Conservation (phyloP, 2,329 filamentous ascomycete species). For the Trichoderma sp. region DNA sequence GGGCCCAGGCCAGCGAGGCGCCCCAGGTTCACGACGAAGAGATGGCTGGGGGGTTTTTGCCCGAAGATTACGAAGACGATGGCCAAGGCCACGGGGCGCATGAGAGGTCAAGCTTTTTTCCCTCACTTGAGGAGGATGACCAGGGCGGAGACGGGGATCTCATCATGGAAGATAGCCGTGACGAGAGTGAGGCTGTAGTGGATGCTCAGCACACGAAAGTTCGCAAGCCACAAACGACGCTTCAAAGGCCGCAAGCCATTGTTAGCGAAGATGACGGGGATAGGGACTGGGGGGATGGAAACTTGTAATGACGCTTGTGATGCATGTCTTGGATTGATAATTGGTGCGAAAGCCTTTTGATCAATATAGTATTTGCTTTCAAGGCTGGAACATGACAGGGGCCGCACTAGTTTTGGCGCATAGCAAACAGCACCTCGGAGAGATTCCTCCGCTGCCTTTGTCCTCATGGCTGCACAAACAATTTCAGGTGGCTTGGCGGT, state of each 20-base stretch:
- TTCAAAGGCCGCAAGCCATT: not conserved
- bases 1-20: slow-evolving; percentile 19
- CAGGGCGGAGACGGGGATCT: slow-evolving; percentile 34
- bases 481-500: not conserved
- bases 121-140: slow-evolving; percentile 42
- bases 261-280: not conserved
- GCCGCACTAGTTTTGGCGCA: too few species aligned
- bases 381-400: not conserved
- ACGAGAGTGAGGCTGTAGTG: not conserved
- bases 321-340: not conserved
- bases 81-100: slow-evolving; percentile 31
- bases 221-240: not conserved
- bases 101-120: slow-evolving; percentile 47
- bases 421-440: not conserved
- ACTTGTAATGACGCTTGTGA: not conserved
- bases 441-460: not conserved
- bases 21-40: slow-evolving; percentile 42
- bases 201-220: not conserved
- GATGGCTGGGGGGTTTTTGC: slow-evolving; percentile 60
- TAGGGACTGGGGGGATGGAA: not conserved
- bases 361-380: not conserved
- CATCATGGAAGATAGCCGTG: slow-evolving; percentile 33
- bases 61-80: slow-evolving; percentile 51
- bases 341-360: not conserved
- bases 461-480: too few species aligned